Percentiles rank a stretch among this genome's conserved stretches.
These are phyloP conservation scores for Penicillium vulpinum DNA, from an alignment of 2,329 filamentous ascomycete genomes.

Conservation along the genomic window DNA sequence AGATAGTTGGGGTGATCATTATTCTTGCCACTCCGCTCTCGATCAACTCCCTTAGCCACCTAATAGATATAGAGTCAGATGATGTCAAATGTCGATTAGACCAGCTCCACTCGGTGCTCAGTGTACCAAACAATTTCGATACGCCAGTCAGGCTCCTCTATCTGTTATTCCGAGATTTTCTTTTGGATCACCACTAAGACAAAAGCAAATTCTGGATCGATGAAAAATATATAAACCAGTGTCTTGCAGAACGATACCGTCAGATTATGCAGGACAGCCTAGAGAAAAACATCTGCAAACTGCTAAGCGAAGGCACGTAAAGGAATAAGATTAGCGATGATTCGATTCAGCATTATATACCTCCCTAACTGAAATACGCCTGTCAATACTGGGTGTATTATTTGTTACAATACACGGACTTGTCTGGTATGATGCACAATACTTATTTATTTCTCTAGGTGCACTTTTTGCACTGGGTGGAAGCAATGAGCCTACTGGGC, in stretches of 20 bases:
- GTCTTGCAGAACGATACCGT: neutral
- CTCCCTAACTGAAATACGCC: slow-evolving; percentile 2
- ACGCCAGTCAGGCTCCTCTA: slow-evolving; percentile 2
- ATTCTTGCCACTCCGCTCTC: slow-evolving; percentile 11
- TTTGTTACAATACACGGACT: slow-evolving; percentile 14
- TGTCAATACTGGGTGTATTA: slow-evolving; percentile 29
- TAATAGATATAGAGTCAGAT: neutral
- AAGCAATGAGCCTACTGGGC: slow-evolving; percentile 27
- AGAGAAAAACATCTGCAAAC: slow-evolving; percentile 8
- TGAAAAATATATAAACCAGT: neutral
- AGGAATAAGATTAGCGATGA: neutral
- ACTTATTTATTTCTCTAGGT: slow-evolving; percentile 18
- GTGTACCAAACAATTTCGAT: neutral
- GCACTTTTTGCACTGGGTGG: slow-evolving; percentile 30
- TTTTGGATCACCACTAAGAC: neutral
- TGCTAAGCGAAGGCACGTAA: neutral
- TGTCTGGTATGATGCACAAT: slow-evolving; percentile 2
- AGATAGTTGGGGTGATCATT: slow-evolving; percentile 8
- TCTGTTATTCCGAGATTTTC: slow-evolving; percentile 12
- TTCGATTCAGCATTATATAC: neutral
- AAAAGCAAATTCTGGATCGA: slow-evolving; percentile 2
- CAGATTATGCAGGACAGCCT: neutral
- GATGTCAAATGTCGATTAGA: neutral
- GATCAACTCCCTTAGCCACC: neutral
- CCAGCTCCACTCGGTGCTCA: slow-evolving; percentile 6